Percentiles rank a stretch among this genome's conserved stretches.
These are phyloP conservation scores for Angophora floribunda DNA, from an alignment of 345 rosid species.

Conservation along the genomic window DNA sequence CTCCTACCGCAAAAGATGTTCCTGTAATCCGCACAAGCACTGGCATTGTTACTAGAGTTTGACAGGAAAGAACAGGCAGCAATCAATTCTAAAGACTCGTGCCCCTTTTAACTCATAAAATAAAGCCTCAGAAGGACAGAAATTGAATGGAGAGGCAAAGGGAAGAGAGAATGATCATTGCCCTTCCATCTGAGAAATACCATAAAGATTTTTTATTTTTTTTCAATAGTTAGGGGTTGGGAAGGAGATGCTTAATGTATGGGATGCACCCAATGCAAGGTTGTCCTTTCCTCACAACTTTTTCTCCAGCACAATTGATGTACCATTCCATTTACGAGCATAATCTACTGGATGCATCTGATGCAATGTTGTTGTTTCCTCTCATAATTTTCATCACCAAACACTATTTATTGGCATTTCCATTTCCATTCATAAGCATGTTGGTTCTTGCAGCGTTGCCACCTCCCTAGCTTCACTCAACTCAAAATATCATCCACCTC, in stretches of 20 bases:
- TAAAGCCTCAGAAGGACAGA: neutral
- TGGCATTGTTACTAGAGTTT: neutral
- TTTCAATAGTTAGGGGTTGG: neutral
- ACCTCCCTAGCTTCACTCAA: neutral
- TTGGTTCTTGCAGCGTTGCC: neutral
- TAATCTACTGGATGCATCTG: neutral
- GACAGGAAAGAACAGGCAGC: neutral
- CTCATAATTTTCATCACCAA: neutral
- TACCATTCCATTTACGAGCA: neutral
- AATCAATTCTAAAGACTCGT: neutral
- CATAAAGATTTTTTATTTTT: neutral
- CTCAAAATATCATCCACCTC: neutral
- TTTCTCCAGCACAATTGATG: neutral
- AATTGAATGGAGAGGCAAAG: neutral
- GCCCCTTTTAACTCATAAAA: neutral
- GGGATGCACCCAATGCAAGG: neutral
- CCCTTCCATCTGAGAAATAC: neutral
- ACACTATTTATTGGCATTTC: neutral
- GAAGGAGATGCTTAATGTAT: neutral
- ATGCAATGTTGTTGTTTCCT: neutral
- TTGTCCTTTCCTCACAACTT: neutral
- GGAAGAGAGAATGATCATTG: neutral
- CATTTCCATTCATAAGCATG: neutral
- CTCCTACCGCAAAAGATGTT: slow-evolving; percentile 31
- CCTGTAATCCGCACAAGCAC: slow-evolving; percentile 11